phyloP scores from a whole-genome alignment of 371 early-diverging fungal genomes.

The Phascolomyces articulosus region DNA sequence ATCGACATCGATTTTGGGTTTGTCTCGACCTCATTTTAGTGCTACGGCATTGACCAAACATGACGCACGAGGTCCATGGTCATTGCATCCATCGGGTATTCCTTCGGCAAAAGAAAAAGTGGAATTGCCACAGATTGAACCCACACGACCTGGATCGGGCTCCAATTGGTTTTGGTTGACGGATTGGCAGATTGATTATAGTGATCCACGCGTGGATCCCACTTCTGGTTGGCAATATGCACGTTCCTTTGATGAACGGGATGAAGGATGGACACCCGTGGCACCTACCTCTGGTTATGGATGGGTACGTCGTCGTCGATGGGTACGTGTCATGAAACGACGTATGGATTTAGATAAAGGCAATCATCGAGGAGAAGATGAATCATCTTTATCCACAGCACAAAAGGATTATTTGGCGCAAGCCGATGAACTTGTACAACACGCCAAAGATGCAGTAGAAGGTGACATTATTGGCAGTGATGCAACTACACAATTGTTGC shows the following conservation, averaged over 20 bases:
- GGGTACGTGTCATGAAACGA: conserved; percentile 80
- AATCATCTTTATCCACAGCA: conserved; percentile 40
- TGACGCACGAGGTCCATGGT: conserved; percentile 67
- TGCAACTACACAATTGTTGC: conserved; percentile 12
- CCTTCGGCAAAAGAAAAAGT: conserved; percentile 59
- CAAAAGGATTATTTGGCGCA: conserved; percentile 46
- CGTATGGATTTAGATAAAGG: conserved; percentile 57
- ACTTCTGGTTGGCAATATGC: conserved; percentile 77
- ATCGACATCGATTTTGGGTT: conserved; percentile 49
- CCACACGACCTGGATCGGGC: conserved; percentile 10
- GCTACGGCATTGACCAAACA: conserved; percentile 45
- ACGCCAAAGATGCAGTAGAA: conserved; percentile 3
- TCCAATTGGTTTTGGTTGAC: conserved; percentile 82
- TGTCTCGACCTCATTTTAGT: conserved; percentile 59
- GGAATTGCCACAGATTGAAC: conserved; percentile 42
- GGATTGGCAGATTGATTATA: conserved; percentile 79
- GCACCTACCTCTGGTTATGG: conserved; percentile 57
- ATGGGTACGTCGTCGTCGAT: conserved; percentile 76
- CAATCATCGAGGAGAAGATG: conserved; percentile 22
- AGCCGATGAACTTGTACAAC: conserved; percentile 45
- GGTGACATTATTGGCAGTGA: conserved; percentile 12
- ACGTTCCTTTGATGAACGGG: conserved; percentile 55
- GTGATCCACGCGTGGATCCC: conserved; percentile 64
- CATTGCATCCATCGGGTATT: conserved; percentile 53
- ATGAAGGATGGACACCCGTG: conserved; percentile 56